These are phyloP conservation scores for Solioccasus polychromus DNA, from an alignment of 768 basidiomycete species.

Conservation along the genomic window DNA sequence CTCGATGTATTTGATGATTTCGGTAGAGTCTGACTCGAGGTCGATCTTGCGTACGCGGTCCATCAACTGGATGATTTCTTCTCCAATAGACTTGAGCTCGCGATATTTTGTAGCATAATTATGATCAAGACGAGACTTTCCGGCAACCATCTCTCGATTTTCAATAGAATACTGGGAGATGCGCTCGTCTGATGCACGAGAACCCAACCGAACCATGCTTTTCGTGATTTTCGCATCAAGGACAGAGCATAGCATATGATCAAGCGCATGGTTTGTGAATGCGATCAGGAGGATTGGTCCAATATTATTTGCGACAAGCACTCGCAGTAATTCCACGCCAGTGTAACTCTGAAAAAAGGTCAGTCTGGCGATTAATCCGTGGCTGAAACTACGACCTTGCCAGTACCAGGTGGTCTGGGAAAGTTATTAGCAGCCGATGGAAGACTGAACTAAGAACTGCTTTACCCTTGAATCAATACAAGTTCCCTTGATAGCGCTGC, in stretches of 20 bases:
- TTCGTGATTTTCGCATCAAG: slow-evolving; percentile 63
- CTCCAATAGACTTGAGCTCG: slow-evolving; percentile 41
- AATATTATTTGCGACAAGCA: slow-evolving; percentile 51
- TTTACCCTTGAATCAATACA: slow-evolving; percentile 70
- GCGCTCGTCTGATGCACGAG: slow-evolving; percentile 56
- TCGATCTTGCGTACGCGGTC: slow-evolving; percentile 33
- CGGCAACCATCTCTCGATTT: slow-evolving; percentile 46
- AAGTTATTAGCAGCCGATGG: background rate
- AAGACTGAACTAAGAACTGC: background rate
- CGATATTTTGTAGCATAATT: slow-evolving; percentile 33
- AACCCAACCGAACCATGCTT: slow-evolving; percentile 65
- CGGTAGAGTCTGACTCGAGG: slow-evolving; percentile 33
- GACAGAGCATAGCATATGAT: slow-evolving; percentile 65
- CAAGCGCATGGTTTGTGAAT: slow-evolving; percentile 79
- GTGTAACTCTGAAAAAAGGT: slow-evolving; percentile 50
- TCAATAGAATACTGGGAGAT: slow-evolving; percentile 61
- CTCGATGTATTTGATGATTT: slow-evolving; percentile 42
- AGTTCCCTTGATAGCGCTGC: slow-evolving; percentile 59
- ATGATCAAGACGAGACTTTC: slow-evolving; percentile 40
- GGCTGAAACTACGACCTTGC: slow-evolving; percentile 47
- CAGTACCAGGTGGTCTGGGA: slow-evolving; percentile 71
- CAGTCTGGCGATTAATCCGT: background rate
- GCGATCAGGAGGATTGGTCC: slow-evolving; percentile 57
- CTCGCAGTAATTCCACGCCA: slow-evolving; percentile 65
- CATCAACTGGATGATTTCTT: too few species aligned